Evolutionary conservation across 805 yeast genomes (phyloP), one percentile per base, ranked within the genome.

Genomic region (Candida andamanensis): DNA sequence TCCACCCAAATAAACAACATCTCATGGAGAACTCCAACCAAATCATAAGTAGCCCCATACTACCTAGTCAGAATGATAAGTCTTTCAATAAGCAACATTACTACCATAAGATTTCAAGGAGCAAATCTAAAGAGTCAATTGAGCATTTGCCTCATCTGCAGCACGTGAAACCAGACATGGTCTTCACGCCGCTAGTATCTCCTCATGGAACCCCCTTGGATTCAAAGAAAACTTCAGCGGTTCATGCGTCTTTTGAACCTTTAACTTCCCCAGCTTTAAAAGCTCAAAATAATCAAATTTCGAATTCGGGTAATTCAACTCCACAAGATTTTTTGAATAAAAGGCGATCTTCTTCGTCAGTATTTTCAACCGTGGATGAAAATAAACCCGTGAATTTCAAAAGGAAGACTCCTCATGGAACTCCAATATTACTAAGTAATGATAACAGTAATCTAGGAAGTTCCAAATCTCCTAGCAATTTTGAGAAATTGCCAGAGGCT

Each of bases 141-240:
- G 44, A 47, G 15, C 53, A 36, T 18, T 44, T 39, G 30, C 42
- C 49, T 5, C 52, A 43, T 9, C 47, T 29, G 26, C 57, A 47
- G 19, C 63, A 60, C 33, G 65, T 74, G 2, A 56, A 76, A 26
- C 77, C 80, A 1, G 80, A 75, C 38, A 74, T 74, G 30, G 74
- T 74, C 4, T 83, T 80, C 55, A 83, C 92, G 1, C 92, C 94
- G 1, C 63, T 83, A 39, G 74, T 80, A 2, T 80, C 89, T 2
- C 94, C 94, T 0, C 79, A 83, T 7, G 81, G 77, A 11, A 75
- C 86, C 3, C 86, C 86, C 1, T 45, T 69, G 46, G 85, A 71
- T 14, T 44, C 32, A 33, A 26, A 46, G 33, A 19, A 19, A 8
- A 11, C 10, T 19, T 19, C 11, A 19, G 16, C 54, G 48, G 41